These are phyloP conservation scores for Tardiomyces blankii DNA, from an alignment of 1,139 yeast genomes.

Conservation along the genomic window DNA sequence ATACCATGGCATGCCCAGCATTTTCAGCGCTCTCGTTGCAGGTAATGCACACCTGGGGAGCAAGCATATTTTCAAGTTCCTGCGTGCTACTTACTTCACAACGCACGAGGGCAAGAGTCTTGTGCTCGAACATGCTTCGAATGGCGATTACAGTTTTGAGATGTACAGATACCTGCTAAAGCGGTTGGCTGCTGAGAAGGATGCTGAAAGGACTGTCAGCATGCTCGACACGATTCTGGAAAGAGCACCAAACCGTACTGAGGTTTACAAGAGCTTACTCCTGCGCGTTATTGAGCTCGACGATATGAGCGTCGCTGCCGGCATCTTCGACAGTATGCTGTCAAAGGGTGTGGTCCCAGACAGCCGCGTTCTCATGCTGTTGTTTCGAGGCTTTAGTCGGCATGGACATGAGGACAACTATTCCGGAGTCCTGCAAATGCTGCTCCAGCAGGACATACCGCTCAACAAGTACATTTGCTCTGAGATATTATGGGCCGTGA, in stretches of 20 bases:
- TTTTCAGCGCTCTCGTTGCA: neutral
- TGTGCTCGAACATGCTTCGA: neutral
- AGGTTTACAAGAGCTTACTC: constrained; percentile 5
- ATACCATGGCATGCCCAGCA: neutral
- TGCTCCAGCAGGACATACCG: constrained; percentile 6
- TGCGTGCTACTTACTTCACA: neutral
- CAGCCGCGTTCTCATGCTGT: constrained; percentile 7
- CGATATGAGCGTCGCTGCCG: constrained; percentile 14
- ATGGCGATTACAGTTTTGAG: neutral
- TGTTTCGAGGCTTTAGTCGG: constrained; percentile 16
- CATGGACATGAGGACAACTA: constrained; percentile 15
- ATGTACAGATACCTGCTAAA: neutral
- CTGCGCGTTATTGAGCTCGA: constrained; percentile 15
- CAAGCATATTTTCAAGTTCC: neutral
- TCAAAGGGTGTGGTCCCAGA: constrained; percentile 11
- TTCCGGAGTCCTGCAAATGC: constrained; percentile 13
- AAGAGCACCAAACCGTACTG: neutral
- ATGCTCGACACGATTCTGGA: neutral
- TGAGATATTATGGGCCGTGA: constrained; percentile 13
- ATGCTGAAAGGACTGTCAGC: neutral
- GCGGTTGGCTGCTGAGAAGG: neutral
- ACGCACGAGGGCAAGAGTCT: neutral
- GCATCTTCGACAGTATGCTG: constrained; percentile 14
- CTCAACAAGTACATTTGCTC: constrained; percentile 9
- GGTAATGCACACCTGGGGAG: neutral